Evolutionary conservation across 257 asterid species (phyloP).

Genomic region (Asclepias syriaca): DNA sequence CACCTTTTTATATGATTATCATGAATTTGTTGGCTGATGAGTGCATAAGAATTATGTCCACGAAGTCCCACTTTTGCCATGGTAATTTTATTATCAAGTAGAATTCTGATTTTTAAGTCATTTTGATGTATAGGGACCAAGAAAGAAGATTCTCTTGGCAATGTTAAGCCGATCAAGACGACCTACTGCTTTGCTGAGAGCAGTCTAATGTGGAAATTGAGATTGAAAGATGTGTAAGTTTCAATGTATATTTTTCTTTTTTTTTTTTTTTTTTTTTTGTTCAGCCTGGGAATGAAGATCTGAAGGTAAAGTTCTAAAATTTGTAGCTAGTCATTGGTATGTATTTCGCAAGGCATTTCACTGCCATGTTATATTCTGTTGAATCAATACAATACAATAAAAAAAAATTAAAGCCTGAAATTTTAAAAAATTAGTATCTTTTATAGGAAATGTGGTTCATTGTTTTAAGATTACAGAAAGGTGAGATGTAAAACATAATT

Average conservation of each 20-base stretch:
- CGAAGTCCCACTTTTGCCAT: background rate
- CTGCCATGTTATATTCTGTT: background rate
- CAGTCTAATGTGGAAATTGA: background rate
- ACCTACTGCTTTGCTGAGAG: background rate
- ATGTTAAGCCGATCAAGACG: constrained; percentile 33
- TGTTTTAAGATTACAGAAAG: too few species aligned
- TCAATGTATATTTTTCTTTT: too few species aligned
- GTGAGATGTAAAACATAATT: too few species aligned
- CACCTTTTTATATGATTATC: background rate
- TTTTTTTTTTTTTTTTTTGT: background rate
- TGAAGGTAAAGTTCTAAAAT: background rate
- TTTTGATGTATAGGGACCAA: constrained; percentile 54
- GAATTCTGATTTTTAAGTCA: background rate
- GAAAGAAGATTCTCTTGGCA: constrained; percentile 64
- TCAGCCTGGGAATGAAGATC: background rate
- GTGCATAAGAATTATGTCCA: background rate
- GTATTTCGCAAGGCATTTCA: background rate
- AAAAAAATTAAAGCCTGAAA: background rate
- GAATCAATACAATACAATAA: background rate
- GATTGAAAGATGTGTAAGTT: background rate
- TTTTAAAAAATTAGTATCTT: background rate
- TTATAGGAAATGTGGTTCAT: too few species aligned
- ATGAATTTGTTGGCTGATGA: background rate
- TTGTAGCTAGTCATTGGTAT: background rate
- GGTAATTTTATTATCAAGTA: background rate